Conservation (phyloP, 352 stramenopile genomes). For the Blastocystis sp. region DNA sequence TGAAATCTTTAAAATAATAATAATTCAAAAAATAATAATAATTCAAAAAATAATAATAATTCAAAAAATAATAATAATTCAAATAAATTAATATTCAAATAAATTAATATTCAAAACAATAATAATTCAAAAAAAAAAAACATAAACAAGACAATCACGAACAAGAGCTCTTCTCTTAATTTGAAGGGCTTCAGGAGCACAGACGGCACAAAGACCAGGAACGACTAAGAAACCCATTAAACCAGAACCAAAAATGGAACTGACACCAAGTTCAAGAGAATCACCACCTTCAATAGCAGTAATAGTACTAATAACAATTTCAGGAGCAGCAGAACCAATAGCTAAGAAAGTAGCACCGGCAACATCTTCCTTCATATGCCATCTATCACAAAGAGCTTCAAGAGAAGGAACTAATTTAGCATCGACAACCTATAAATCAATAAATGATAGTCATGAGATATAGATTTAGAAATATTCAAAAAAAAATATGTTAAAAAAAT, state of each 20-base stretch:
- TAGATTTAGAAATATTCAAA: no score
- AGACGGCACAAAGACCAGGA: slow-evolving; percentile 26
- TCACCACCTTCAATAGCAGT: slow-evolving; percentile 24
- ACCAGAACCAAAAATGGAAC: slow-evolving; percentile 35
- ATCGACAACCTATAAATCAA: slow-evolving; percentile 15
- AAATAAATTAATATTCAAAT: no score
- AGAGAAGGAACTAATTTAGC: slow-evolving; percentile 30
- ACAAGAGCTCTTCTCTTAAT: slow-evolving; percentile 35
- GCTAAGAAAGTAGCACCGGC: slow-evolving; percentile 22
- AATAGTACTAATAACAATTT: slow-evolving; percentile 36
- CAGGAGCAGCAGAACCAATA: slow-evolving; percentile 13
- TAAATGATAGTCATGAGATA: no score
- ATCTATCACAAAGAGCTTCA: slow-evolving; percentile 23
- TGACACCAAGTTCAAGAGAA: slow-evolving; percentile 28
- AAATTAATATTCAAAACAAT: no score
- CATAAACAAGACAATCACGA: slow-evolving; percentile 37
- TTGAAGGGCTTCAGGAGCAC: slow-evolving; percentile 18
- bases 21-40: no score
- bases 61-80: no score
- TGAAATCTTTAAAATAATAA: no score
- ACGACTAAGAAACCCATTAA: slow-evolving; percentile 24
- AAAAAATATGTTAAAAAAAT: no score
- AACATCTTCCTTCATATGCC: slow-evolving; percentile 33
- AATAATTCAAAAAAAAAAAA: slow-evolving; percentile 19
- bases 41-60: no score